Base-by-base conservation (phyloP, 2,329 filamentous ascomycete species). In the Ophiostoma montium region DNA sequence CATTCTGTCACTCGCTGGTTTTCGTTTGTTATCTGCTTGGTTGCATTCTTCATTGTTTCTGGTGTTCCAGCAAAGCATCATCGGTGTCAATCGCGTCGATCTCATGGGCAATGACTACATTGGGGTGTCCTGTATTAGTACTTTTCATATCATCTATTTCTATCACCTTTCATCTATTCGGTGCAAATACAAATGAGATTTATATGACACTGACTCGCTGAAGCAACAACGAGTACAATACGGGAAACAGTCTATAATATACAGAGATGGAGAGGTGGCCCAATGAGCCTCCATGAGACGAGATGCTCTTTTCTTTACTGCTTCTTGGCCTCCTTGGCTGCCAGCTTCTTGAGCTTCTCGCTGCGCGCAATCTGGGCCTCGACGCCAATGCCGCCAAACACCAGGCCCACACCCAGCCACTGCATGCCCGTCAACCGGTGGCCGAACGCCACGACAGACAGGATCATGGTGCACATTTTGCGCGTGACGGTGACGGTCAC, bases 401-500 rank as follows among this genome's bases (percentile, higher is more conserved):
- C 92, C 51, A 98, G 71, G 0, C 77, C 82, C 31, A 98, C 89
- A 54, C 92, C 92, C 7, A 94, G 69, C 86, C 89, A 95, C 68
- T 98, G 92, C 75, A 90, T 94, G n/a, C 71, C 68, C 27, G 78
- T 84, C 45, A 98, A 74, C 54, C 76, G 78, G 65, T 98, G 92
- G 27, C 92, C 92, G 63, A 96, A 98, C 68, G 87, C 88, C 53
- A 96, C 71, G 27, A 98, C 92, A 48, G 87, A 95, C 47, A 96
- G 74, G 52, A 96, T 86, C 92, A 98, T 98, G 57, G 90, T 96
- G 63, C 96, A 77, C 92, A 98, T 98, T 71, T 98, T 98, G 61
- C 92, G 77, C 42, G 92, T 98, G 42, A 98, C 92, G 2, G 88
- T 98, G 3, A 98, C 89, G 5, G 92, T 96, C 39, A 96, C 90